Evolutionary conservation across 1,284 basidiomycete genomes (phyloP).

Genomic region (Termitomyces sp.): DNA sequence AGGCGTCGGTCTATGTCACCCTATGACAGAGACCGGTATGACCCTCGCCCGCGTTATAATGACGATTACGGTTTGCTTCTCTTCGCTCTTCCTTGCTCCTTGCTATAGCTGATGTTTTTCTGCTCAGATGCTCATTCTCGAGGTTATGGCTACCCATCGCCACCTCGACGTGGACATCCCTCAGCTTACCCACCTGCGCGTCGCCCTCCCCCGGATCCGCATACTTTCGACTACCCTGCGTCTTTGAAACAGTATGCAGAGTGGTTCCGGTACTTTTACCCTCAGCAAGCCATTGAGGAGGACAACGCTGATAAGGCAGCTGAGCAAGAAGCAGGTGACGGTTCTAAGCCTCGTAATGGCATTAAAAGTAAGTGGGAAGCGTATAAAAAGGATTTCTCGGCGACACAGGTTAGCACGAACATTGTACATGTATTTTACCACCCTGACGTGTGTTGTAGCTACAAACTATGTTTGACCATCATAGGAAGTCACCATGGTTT

Average conservation of each 20-base stretch:
- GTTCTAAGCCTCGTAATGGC: constrained; percentile 73
- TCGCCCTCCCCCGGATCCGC: constrained; percentile 72
- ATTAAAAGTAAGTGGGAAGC: constrained; percentile 82
- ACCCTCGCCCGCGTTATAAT: constrained; percentile 72
- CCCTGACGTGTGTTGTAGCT: constrained; percentile 55
- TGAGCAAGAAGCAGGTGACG: constrained; percentile 74
- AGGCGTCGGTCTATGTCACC: constrained; percentile 83
- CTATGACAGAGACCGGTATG: constrained; percentile 75
- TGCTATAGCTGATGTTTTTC: constrained; percentile 2
- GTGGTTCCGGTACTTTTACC: constrained; percentile 82
- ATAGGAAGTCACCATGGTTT: constrained; percentile 91
- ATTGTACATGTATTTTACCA: constrained; percentile 14
- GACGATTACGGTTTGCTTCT: constrained; percentile 69
- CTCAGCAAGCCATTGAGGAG: constrained; percentile 73
- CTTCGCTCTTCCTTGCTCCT: constrained; percentile 8
- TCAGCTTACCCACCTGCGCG: constrained; percentile 42
- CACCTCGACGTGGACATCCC: constrained; percentile 50
- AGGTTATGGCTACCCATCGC: constrained; percentile 49
- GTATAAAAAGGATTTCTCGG: constrained; percentile 85
- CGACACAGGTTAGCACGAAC: constrained; percentile 66
- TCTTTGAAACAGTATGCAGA: constrained; percentile 84
- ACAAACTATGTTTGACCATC: constrained; percentile 88
- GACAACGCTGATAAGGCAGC: constrained; percentile 76
- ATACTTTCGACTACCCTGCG: constrained; percentile 77
- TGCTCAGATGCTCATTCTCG: constrained; percentile 61